phyloP scores from a whole-genome alignment of 1,284 basidiomycete species.

The Sanguinoderma infundibulare region DNA sequence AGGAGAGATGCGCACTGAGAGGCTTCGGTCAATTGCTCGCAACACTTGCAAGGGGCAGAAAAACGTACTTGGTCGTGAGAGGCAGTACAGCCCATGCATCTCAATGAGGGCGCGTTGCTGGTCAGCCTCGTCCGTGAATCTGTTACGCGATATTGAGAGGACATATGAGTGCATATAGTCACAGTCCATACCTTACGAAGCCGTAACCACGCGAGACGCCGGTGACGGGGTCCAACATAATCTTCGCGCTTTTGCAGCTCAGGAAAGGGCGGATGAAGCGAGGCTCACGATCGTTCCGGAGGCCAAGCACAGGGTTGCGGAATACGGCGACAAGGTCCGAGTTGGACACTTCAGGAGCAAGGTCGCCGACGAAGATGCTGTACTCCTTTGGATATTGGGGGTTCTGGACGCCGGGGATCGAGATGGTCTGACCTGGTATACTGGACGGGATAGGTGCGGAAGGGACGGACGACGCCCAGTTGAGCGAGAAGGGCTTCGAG shows the following conservation, averaged over 20 bases:
- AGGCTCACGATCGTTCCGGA: constrained; percentile 79
- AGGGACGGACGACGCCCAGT: constrained; percentile 77
- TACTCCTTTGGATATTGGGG: constrained; percentile 81
- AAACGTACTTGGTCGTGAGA: constrained; percentile 80
- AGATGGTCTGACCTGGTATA: constrained; percentile 38
- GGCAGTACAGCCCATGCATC: constrained; percentile 88
- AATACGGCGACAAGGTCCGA: constrained; percentile 89
- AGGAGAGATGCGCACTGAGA: constrained; percentile 83
- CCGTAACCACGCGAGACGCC: constrained; percentile 91
- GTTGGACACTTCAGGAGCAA: constrained; percentile 89
- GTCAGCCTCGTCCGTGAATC: constrained; percentile 86
- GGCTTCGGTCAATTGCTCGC: constrained; percentile 10
- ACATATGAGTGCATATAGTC: constrained; percentile 9
- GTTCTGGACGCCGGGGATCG: constrained; percentile 39
- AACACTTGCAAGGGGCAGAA: constrained; percentile 4
- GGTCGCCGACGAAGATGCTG: constrained; percentile 90
- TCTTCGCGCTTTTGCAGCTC: constrained; percentile 92
- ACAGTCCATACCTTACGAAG: constrained; percentile 72
- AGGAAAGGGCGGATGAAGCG: constrained; percentile 86
- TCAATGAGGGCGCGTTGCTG: constrained; percentile 88
- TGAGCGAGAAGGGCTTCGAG: constrained; percentile 72
- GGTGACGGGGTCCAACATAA: constrained; percentile 89
- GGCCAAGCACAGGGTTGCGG: constrained; percentile 80
- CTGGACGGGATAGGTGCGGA: constrained; percentile 43
- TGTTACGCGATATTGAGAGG: constrained; percentile 33